Conservation (phyloP, 75 land plant species). For the Adiantum capillusveneris region DNA sequence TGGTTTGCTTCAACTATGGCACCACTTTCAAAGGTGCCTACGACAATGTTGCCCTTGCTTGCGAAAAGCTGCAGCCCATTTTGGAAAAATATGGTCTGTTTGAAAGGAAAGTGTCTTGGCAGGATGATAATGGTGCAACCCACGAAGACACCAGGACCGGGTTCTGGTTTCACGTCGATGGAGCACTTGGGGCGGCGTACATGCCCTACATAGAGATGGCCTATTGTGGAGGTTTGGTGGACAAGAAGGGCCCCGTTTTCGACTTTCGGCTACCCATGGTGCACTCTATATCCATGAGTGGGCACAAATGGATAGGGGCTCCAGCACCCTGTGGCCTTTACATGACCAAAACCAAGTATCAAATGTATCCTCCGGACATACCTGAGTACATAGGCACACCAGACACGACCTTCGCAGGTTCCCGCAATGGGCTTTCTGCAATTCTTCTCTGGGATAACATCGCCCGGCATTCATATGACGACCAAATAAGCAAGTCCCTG, state of each 20-base stretch:
- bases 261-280: conserved; percentile 8
- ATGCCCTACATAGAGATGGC: conserved; percentile 13
- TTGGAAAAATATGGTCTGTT: conserved; percentile 6
- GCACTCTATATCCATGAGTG: conserved; percentile 12
- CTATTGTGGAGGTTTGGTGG: background rate
- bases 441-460: conserved; percentile 7
- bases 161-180: conserved; percentile 16
- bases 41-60: background rate
- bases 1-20: conserved; percentile 13
- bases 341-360: conserved; percentile 8
- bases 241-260: background rate
- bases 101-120: background rate
- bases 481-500: conserved; percentile 5
- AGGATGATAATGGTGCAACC: background rate
- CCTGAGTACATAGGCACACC: conserved; percentile 10
- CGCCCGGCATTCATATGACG: background rate
- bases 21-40: conserved; percentile 15
- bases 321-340: conserved; percentile 8
- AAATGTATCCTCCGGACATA: conserved; percentile 1
- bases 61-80: background rate
- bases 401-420: conserved; percentile 13
- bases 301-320: conserved; percentile 11
- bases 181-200: conserved; percentile 12
- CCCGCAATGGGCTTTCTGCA: conserved; percentile 8
- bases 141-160: background rate